Evolutionary conservation across 1,284 basidiomycete species (phyloP).

Genomic region (Ganoderma boninense): DNA sequence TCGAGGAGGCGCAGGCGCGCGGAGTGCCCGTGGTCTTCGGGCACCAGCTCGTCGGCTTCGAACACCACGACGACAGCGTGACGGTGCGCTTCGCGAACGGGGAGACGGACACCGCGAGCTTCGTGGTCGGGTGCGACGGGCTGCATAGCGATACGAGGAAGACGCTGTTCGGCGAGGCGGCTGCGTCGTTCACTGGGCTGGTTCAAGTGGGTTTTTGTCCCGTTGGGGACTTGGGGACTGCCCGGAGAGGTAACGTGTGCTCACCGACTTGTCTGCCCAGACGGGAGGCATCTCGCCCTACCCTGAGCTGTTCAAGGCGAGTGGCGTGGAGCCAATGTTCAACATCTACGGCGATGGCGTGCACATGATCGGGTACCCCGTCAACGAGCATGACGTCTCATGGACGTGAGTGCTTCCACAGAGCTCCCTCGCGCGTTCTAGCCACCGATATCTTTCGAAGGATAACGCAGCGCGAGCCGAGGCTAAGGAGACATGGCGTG

Average conservation of each 20-base stretch:
- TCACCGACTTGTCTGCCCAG: conserved; percentile 32
- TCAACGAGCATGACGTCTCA: conserved; percentile 43
- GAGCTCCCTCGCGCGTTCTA: background rate
- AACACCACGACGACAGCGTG: conserved; percentile 45
- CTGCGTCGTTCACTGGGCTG: conserved; percentile 50
- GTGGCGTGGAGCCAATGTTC: conserved; percentile 32
- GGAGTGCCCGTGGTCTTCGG: conserved; percentile 51
- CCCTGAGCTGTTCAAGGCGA: conserved; percentile 33
- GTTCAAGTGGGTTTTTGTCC: conserved; percentile 51
- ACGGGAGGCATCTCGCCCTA: conserved; percentile 47
- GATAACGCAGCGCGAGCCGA: conserved; percentile 49
- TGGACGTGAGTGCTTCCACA: conserved; percentile 52
- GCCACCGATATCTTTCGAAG: conserved; percentile 32
- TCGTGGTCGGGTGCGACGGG: conserved; percentile 57
- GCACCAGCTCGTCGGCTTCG: conserved; percentile 44
- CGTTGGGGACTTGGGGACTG: too few relatives aligned
- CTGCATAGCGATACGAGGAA: conserved; percentile 52
- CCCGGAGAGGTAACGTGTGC: too few relatives aligned
- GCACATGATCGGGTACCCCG: conserved; percentile 51
- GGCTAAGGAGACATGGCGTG: conserved; percentile 52
- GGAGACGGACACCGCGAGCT: conserved; percentile 46
- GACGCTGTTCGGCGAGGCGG: conserved; percentile 50
- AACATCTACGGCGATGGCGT: conserved; percentile 49
- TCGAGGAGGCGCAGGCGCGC: conserved; percentile 44
- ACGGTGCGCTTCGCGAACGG: conserved; percentile 50